These are phyloP conservation scores for Harringtonia lauricola DNA, from an alignment of 2,329 filamentous ascomycete genomes.

Conservation along the genomic window DNA sequence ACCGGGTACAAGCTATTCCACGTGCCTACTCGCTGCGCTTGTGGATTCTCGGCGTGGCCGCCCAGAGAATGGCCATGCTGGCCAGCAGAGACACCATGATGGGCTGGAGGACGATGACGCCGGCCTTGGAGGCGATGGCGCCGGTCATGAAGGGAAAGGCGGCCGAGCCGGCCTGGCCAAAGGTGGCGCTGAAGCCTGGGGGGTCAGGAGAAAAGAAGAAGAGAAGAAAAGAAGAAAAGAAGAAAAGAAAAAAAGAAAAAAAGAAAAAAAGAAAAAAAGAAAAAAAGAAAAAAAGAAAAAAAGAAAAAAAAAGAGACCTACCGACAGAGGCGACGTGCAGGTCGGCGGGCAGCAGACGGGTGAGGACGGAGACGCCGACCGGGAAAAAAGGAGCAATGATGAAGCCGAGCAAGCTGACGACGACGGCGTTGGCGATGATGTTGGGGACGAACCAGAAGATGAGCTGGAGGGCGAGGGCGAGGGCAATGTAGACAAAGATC, in stretches of 20 bases:
- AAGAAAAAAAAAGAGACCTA: too few species aligned
- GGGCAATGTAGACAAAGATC: conserved; percentile 50
- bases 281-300: too few species aligned
- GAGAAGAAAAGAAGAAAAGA: neutral
- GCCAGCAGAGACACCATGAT: too few species aligned
- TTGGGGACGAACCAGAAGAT: conserved; percentile 74
- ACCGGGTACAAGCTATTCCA: too few species aligned
- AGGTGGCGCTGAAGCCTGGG: conserved; percentile 68
- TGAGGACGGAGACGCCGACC: conserved; percentile 59
- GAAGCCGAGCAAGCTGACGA: conserved; percentile 63
- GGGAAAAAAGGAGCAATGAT: conserved; percentile 74
- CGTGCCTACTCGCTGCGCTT: too few species aligned
- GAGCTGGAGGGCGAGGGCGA: conserved; percentile 54
- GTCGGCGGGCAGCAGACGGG: conserved; percentile 60
- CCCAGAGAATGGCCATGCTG: too few species aligned
- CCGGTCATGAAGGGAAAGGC: conserved; percentile 58
- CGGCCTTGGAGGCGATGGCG: conserved; percentile 48
- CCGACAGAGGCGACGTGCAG: conserved; percentile 71
- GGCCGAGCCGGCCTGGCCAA: conserved; percentile 64
- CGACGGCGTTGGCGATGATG: conserved; percentile 62
- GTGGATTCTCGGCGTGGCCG: too few species aligned
- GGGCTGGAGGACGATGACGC: conserved; percentile 46
- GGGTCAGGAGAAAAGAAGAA: neutral
- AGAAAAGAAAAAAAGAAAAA: too few species aligned
- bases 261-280: too few species aligned